Evolutionary conservation across 331 rosid genomes (phyloP), one percentile per base, ranked within the genome.

Genomic region (Erythrophleum ivorense): DNA sequence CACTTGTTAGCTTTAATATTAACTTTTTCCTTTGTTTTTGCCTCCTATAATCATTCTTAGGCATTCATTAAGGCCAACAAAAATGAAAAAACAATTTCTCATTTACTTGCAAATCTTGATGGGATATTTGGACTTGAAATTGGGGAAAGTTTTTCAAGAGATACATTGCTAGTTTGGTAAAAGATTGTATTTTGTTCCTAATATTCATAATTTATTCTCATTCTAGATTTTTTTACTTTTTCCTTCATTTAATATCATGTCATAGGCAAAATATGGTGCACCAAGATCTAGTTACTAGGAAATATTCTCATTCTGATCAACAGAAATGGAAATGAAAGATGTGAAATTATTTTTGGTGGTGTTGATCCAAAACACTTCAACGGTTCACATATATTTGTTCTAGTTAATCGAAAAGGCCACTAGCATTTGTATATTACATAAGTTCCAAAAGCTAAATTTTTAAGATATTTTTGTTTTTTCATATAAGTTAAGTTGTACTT

Each of bases 41-140:
- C 7, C 13, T 19, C 58, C 58, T 60, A 9, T 34, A 15, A 36
- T 9, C 24, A 65, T 36, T 65, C 12, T 59, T 38, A 75, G 79
- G 70, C 41, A 41, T 24, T 75, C 58, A 24, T 75, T 59, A 41
- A 41, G 71, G 79, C 57, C 21, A 75, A 34, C 4, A 9, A 16
- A 14, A 65, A 40, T 1, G 1, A 24, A 24, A 6, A 6, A 58
- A 14, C 3, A 58, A 9, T 29, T 43, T n/a, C 70, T 24, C 52
- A 21, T 34, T 3, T 59, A 6, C 79, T 41, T 29, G 38, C 13
- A 75, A 75, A 58, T 12, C 21, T 75, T 58, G 79, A 75, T 43
- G 79, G 79, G 57, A 41, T 75, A 58, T 68, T 75, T 41, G 79
- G 79, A 75, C 79, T 59, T 75, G 79, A 71, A 16, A 43, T 75